A percentile compares a stretch with the other conserved stretches of the same genome.
Conservation (phyloP, 768 basidiomycete species). For the Ephemerocybe angulata region DNA sequence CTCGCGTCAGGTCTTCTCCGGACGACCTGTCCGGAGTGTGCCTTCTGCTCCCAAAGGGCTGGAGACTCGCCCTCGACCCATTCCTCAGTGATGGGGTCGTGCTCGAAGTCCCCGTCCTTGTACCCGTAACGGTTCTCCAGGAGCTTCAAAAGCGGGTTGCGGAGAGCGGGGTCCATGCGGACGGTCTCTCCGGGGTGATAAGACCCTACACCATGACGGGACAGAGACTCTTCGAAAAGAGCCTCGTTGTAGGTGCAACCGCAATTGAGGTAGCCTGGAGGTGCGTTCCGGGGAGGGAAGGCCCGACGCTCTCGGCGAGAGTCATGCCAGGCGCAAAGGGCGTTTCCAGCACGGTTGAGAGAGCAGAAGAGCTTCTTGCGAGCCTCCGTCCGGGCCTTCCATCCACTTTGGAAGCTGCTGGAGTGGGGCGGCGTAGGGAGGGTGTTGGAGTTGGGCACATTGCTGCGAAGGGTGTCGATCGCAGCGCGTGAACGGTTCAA, state of each 20-base stretch:
- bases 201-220: slow-evolving; percentile 75
- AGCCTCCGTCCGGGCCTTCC: slow-evolving; percentile 72
- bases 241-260: slow-evolving; percentile 84
- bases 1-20: slow-evolving; percentile 33
- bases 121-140: slow-evolving; percentile 73
- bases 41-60: slow-evolving; percentile 58
- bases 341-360: slow-evolving; percentile 83
- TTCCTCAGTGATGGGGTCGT: slow-evolving; percentile 55
- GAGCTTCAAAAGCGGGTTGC: slow-evolving; percentile 74
- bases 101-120: slow-evolving; percentile 83
- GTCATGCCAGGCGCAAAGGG: slow-evolving; percentile 88
- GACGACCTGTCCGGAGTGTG: slow-evolving; percentile 31
- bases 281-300: slow-evolving; percentile 77
- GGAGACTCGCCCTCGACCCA: slow-evolving; percentile 72
- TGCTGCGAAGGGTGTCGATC: slow-evolving; percentile 22
- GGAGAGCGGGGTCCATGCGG: slow-evolving; percentile 84
- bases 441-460: slow-evolving; percentile 12
- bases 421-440: slow-evolving; percentile 36
- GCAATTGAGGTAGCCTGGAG: slow-evolving; percentile 75
- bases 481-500: slow-evolving; percentile 45
- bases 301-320: slow-evolving; percentile 77
- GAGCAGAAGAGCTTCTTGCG: slow-evolving; percentile 73
- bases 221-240: slow-evolving; percentile 79
- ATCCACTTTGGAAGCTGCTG: slow-evolving; percentile 53
- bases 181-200: slow-evolving; percentile 83